Percentiles rank a stretch among this genome's conserved stretches.
Evolutionary conservation across 148 eudicot genomes (phyloP).

Genomic region (Silene uniflora): DNA sequence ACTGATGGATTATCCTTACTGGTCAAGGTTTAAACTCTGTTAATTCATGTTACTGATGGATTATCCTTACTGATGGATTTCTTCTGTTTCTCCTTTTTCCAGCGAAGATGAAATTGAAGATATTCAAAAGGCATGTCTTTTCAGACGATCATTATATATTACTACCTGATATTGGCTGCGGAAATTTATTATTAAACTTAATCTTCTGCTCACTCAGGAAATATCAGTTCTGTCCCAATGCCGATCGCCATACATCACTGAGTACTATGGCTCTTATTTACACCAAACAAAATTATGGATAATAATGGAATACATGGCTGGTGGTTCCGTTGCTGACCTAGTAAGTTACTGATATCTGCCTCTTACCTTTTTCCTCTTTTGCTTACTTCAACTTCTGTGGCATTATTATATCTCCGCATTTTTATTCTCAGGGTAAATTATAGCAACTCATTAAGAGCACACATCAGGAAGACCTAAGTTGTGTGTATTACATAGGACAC

Average conservation of each 20-base stretch:
- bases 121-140: constrained; percentile 71
- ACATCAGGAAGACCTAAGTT: background rate
- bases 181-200: background rate
- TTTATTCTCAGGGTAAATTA: background rate
- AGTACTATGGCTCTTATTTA: constrained; percentile 84
- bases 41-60: background rate
- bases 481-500: background rate
- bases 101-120: constrained; percentile 99
- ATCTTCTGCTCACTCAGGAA: constrained; percentile 47
- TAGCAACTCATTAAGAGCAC: background rate
- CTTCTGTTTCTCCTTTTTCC: constrained; percentile 7
- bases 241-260: constrained; percentile 88
- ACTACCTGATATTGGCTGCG: constrained; percentile 4
- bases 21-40: background rate
- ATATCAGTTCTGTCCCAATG: constrained; percentile 91
- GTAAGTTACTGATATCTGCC: constrained; percentile 44
- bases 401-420: background rate
- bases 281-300: constrained; percentile 94
- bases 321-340: constrained; percentile 97
- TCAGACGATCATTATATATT: background rate
- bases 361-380: background rate
- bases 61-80: background rate
- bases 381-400: background rate
- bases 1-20: background rate
- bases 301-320: constrained; percentile 99